Base-by-base conservation (phyloP, 768 basidiomycete genomes). In the Clitopilus hobsonii region DNA sequence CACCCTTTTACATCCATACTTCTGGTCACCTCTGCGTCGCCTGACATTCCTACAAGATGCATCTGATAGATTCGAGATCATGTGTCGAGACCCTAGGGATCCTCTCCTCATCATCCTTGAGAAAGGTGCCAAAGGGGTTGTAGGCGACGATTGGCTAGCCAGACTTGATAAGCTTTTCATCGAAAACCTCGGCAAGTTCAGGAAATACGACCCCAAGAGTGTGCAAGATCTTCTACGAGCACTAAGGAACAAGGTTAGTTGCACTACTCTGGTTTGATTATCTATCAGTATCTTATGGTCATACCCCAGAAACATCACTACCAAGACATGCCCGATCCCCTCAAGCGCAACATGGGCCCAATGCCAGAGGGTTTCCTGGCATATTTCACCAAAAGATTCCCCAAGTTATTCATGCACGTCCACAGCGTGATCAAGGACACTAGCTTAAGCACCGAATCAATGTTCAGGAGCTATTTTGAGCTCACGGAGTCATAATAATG, bases 1-100 rank as follows among this genome's bases (percentile, higher is more conserved):
- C n/a, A 90, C 89, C 69, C 77, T 98, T 18, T 73, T 89, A 20
- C 96, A 98, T 72, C 97, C 97, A 0, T 96, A 91, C 78, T 99
- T 98, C 76, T 99, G 97, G 97, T 87, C 94, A 53, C 74, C 94
- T 0, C 86, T 80, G 6, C 84, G 89, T 54, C 82, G 96, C 38
- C 74, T 99, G 4, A 85, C 82, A 51, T 99, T 99, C 79, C 76
- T 99, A n/a, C 95, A 96, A 69, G 97, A 98, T 59, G 92, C 94
- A 0, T 97, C 94, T 0, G 96, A 98, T 70, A 84, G 95, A 4
- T 99, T 98, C 68, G 97, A 98, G 70, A 94, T 94, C 67, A 96
- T 98, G 93, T 90, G 88, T 61, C 84, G 93, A 26, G 94, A 96
- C 49, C 94, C 95, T 0, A 86, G 84, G 54, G 92, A 96, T 54